Evolutionary conservation across 2,329 filamentous ascomycete genomes (phyloP).

Genomic region (Pseudomassariella vexata): DNA sequence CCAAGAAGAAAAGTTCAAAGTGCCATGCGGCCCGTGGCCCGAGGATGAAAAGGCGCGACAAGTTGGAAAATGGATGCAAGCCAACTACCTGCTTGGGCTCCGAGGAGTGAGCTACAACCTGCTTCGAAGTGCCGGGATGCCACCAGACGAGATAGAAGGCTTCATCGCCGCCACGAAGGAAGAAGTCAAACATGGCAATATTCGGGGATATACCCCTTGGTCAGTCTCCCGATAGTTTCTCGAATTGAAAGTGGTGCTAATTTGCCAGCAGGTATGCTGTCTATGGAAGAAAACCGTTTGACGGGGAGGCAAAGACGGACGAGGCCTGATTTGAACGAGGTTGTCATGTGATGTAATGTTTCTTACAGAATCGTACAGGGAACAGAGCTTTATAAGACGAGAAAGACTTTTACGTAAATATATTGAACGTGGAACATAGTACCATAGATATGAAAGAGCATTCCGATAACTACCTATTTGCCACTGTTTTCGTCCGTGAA

Average conservation of each 20-base stretch:
- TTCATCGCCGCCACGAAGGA: conserved; percentile 4
- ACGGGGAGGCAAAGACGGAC: too few species aligned
- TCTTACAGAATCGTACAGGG: too few species aligned
- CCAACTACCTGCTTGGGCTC: conserved; percentile 4
- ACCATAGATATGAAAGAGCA: too few species aligned
- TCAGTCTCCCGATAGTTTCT: not conserved
- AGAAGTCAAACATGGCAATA: conserved; percentile 4
- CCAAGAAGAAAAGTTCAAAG: conserved; percentile 3
- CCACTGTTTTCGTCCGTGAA: too few species aligned
- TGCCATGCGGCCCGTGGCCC: conserved; percentile 5
- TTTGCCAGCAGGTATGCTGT: conserved; percentile 1
- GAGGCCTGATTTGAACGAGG: too few species aligned
- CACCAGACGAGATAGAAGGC: conserved; percentile 3
- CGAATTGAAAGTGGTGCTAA: not conserved
- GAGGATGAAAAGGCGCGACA: conserved; percentile 1
- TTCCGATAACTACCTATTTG: too few species aligned
- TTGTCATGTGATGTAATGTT: too few species aligned
- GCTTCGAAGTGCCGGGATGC: conserved; percentile 4
- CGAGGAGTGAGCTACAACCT: conserved; percentile 4
- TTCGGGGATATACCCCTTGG: conserved; percentile 6
- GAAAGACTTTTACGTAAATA: too few species aligned
- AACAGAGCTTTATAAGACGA: too few species aligned
- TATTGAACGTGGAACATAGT: too few species aligned
- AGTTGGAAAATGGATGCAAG: conserved; percentile 2
- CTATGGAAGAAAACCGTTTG: conserved; percentile 4